Conservation (phyloP, 352 stramenopile species). For the Phytopythium montanum region DNA sequence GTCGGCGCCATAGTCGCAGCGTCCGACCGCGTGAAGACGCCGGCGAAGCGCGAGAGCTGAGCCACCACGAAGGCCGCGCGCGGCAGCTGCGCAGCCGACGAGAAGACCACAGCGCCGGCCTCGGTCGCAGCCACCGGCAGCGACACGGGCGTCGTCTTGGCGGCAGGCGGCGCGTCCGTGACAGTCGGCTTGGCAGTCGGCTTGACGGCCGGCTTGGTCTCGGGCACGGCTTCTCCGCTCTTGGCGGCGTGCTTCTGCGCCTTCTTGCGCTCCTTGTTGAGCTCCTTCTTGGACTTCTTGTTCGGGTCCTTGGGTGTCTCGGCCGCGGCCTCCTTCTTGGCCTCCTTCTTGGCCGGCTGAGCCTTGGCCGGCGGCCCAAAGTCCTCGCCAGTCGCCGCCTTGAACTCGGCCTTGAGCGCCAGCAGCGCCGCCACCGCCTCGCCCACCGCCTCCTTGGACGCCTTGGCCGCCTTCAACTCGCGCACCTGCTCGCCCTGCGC, state of each 20-base stretch:
- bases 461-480: slow-evolving; percentile 56
- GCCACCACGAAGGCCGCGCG: slow-evolving; percentile 65
- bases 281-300: slow-evolving; percentile 87
- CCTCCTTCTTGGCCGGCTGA: slow-evolving; percentile 62
- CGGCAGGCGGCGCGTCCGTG: slow-evolving; percentile 12
- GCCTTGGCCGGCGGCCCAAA: slow-evolving; percentile 60
- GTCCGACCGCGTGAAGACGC: slow-evolving; percentile 47
- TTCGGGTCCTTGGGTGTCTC: slow-evolving; percentile 31
- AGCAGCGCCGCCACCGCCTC: slow-evolving; percentile 53
- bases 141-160: slow-evolving; percentile 27
- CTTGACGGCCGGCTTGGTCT: slow-evolving; percentile 5
- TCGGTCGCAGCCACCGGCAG: slow-evolving; percentile 38
- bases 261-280: slow-evolving; percentile 89
- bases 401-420: slow-evolving; percentile 76
- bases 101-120: slow-evolving; percentile 62
- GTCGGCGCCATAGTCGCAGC: slow-evolving; percentile 47
- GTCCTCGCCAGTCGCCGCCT: slow-evolving; percentile 66
- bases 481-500: slow-evolving; percentile 72
- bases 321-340: slow-evolving; percentile 4
- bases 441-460: slow-evolving; percentile 44
- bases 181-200: slow-evolving; percentile 16
- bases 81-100: slow-evolving; percentile 43
- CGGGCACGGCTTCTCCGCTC: slow-evolving; percentile 22
- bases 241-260: slow-evolving; percentile 74
- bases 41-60: slow-evolving; percentile 47